Percentiles rank a stretch among this genome's conserved stretches.
These are phyloP conservation scores for Penicillium sp. DNA, from an alignment of 2,329 filamentous ascomycete genomes.

Conservation along the genomic window DNA sequence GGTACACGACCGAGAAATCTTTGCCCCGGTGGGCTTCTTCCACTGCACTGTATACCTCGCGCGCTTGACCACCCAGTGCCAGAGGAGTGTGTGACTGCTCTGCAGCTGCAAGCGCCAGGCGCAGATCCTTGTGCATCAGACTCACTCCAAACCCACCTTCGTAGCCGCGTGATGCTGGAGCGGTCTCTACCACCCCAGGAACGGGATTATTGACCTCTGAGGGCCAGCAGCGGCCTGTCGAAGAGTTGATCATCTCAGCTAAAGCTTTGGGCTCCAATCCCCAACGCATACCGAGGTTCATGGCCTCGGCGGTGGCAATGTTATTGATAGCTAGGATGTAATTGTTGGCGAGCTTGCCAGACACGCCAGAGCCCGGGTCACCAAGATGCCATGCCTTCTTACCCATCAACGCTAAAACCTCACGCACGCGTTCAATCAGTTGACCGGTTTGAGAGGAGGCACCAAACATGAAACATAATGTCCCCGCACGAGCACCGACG, in stretches of 20 bases:
- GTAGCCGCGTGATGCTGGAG: constrained; percentile 75
- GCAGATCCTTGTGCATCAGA: constrained; percentile 78
- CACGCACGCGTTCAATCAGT: constrained; percentile 63
- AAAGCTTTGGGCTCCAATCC: constrained; percentile 65
- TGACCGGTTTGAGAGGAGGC: constrained; percentile 49
- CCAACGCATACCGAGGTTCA: constrained; percentile 64
- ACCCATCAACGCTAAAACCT: constrained; percentile 77
- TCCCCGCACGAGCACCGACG: constrained; percentile 81
- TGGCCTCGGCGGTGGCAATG: constrained; percentile 65
- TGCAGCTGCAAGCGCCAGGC: constrained; percentile 69
- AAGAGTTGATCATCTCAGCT: constrained; percentile 84
- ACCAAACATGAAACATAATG: constrained; percentile 95
- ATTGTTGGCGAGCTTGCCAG: constrained; percentile 95
- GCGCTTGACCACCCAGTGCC: constrained; percentile 62
- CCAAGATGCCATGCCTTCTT: constrained; percentile 83
- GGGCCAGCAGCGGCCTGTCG: constrained; percentile 94
- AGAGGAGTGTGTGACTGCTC: constrained; percentile 64
- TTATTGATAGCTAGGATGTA: constrained; percentile 95
- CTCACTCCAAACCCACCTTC: constrained; percentile 71
- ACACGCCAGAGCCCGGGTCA: constrained; percentile 76
- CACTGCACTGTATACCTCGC: constrained; percentile 65
- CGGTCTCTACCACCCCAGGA: constrained; percentile 71
- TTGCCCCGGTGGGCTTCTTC: constrained; percentile 63
- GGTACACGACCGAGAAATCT: constrained; percentile 80
- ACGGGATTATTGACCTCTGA: constrained; percentile 96